Percentiles rank a stretch among this genome's conserved stretches.
phyloP scores from a whole-genome alignment of 306 rosid genomes.

The Ochetophila trinervis region DNA sequence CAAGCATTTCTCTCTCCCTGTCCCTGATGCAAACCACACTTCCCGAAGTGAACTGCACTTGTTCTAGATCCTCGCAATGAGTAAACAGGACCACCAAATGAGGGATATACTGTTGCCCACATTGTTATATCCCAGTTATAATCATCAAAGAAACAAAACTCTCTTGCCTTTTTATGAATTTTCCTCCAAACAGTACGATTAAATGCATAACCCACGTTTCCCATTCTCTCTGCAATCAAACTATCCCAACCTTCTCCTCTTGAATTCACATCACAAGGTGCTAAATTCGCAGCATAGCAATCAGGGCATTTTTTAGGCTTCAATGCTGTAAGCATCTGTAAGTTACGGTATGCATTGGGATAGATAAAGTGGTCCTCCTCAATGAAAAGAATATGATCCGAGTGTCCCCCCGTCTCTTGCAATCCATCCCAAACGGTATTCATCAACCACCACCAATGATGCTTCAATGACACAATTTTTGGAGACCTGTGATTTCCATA shows the following conservation, averaged over 20 bases:
- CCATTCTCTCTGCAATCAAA: conserved; percentile 93
- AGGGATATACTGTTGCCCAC: conserved; percentile 99
- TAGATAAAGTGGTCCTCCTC: conserved; percentile 90
- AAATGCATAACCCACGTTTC: conserved; percentile 84
- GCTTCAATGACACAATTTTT: conserved; percentile 86
- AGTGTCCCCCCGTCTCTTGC: conserved; percentile 56
- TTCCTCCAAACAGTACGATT: conserved; percentile 85
- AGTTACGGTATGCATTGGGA: conserved; percentile 87
- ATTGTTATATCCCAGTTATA: conserved; percentile 98
- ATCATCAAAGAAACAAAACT: conserved; percentile 86
- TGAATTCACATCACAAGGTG: conserved; percentile 93
- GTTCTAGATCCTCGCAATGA: conserved; percentile 78
- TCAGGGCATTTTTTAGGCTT: conserved; percentile 75
- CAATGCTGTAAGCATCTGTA: conserved; percentile 57
- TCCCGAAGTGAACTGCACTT: conserved; percentile 92
- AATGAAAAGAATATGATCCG: conserved; percentile 79
- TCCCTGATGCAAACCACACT: conserved; percentile 97
- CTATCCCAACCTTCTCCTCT: conserved; percentile 71
- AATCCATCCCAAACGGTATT: conserved; percentile 91
- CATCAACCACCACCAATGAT: conserved; percentile 99
- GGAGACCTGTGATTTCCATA: conserved; percentile 83
- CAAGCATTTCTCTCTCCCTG: conserved; percentile 67
- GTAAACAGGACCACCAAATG: conserved; percentile 85
- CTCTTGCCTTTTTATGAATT: conserved; percentile 68
- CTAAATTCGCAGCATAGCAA: conserved; percentile 89